Base-by-base conservation (phyloP, 768 basidiomycete species). In the Imleria badia region DNA sequence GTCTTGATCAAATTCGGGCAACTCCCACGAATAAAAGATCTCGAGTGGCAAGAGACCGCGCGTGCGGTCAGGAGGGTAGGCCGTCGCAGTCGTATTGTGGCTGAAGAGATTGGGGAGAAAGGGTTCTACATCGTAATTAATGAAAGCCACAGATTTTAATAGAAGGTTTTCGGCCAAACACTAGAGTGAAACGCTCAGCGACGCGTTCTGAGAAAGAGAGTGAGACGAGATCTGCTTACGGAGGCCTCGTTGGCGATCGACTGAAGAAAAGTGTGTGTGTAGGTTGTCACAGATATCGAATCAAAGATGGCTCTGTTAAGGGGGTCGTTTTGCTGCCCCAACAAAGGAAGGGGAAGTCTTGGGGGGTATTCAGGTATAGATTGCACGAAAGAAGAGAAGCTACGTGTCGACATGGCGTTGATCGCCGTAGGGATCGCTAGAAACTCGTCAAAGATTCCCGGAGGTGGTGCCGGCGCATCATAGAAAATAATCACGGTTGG, bases 401-500 rank as follows among this genome's bases (percentile, higher is more conserved):
- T 54, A 15, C 54, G 51, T 0, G 56, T 64, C 1, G 48, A 50
- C 8, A 64, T 5, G 12, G 55, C 15, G 30, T 20, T 47, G 33
- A 54, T 3, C 26, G 26, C 12, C 6, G 48, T 42, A 6, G 54
- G 43, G 39, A 67, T 63, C 5, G 46, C 50, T 2, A 60, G 36
- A 33, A 82, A 53, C 23, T 58, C 59, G 9, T 68, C 67, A 53
- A 64, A 63, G 6, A 62, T 36, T 1, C 64, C 62, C 12, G 39
- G 3, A 6, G 62, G 67, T 19, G 49, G 60, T 14, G 33, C 39
- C 4, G 54, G 82, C 1, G 60, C 80, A 58, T 86, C 80, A 58
- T 86, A 86, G 63, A 87, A 86, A 12, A 86, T 22, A 5, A 79
- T 48, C 17, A n/a, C n/a, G n/a, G n/a, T n/a, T 71, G 59, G 43